Evolutionary conservation across 306 rosid species (phyloP).

Genomic region (Rosa rugosa): DNA sequence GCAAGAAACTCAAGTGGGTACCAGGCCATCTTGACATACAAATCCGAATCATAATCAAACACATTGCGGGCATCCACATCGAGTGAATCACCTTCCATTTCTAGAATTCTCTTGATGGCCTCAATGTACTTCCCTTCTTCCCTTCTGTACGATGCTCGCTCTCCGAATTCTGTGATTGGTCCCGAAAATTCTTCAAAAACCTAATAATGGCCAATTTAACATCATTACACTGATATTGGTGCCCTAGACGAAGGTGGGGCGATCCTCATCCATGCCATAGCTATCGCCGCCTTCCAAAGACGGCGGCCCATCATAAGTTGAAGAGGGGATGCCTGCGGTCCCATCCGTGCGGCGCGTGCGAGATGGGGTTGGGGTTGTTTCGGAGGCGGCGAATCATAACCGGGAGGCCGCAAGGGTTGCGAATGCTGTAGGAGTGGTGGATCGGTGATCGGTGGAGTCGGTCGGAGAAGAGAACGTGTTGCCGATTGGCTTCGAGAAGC

Average conservation of each 20-base stretch:
- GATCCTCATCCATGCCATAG: conserved; percentile 66
- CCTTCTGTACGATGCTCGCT: conserved; percentile 65
- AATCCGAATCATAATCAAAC: conserved; percentile 82
- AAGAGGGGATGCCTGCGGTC: conserved; percentile 56
- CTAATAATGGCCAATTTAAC: conserved; percentile 77
- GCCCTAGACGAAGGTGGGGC: conserved; percentile 92
- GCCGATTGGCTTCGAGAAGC: conserved; percentile 79
- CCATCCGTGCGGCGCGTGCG: conserved; percentile 41
- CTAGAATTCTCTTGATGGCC: conserved; percentile 62
- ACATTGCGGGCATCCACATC: conserved; percentile 82
- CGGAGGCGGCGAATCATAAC: conserved; percentile 61
- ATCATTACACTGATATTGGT: conserved; percentile 93
- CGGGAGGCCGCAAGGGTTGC: conserved; percentile 57
- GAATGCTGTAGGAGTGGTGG: conserved; percentile 57
- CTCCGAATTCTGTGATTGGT: conserved; percentile 42
- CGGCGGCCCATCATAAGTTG: conserved; percentile 63
- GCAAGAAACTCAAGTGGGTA: conserved; percentile 97
- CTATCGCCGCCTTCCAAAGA: conserved; percentile 88
- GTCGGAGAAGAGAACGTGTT: conserved; percentile 75
- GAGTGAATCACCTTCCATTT: conserved; percentile 72
- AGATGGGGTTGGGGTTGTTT: conserved; percentile 60
- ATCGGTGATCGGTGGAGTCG: conserved; percentile 39
- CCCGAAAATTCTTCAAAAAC: conserved; percentile 75
- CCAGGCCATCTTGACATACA: conserved; percentile 89
- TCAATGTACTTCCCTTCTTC: conserved; percentile 77